Base-by-base conservation (phyloP, 768 basidiomycete species). In the Pisolithus sp. region DNA sequence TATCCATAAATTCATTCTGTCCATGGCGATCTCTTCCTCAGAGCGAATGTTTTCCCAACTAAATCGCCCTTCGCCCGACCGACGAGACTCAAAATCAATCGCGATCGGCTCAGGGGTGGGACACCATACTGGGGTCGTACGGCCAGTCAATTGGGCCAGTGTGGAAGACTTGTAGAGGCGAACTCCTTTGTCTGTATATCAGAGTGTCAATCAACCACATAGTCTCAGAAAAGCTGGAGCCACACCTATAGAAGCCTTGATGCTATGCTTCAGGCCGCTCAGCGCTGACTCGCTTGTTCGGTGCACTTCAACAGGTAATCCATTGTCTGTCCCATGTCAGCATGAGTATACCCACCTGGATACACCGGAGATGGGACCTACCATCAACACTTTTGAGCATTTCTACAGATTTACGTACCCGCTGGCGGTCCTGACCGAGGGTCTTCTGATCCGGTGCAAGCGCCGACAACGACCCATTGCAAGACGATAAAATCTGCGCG, bases 1-100 rank as follows among this genome's bases (percentile, higher is more conserved):
- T 68, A 89, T 85, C 90, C 90, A 92, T 48, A 85, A 70, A 1
- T 81, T 77, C 85, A 92, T 83, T 48, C 89, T 74, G 57, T 92
- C 87, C 3, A 71, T 55, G 13, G 65, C 68, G 4, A 65, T 56
- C 43, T 68, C 63, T 18, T 54, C 58, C 44, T 68, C 66, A 4
- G 66, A 64, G 5, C 66, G 62, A 18, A 69, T 69, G 20, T 68
- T 55, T 50, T 68, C 66, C 64, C 68, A 68, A 31, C 66, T 68
- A 41, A 68, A 68, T 26, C 66, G 58, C 28, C 68, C 66, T 48
- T 62, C 66, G 21, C 56, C 59, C 26, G 68, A 69, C 18, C 63
- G 57, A 48, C 68, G 57, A 46, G 69, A 54, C 51, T 67, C 68
- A 39, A 68, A 69, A 31, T 67, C 66, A 24, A 65, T 30, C 21